Percentiles rank a stretch among this genome's conserved stretches.
These are phyloP conservation scores for Komagataella ulmi DNA, from an alignment of 805 yeast genomes.

Conservation along the genomic window DNA sequence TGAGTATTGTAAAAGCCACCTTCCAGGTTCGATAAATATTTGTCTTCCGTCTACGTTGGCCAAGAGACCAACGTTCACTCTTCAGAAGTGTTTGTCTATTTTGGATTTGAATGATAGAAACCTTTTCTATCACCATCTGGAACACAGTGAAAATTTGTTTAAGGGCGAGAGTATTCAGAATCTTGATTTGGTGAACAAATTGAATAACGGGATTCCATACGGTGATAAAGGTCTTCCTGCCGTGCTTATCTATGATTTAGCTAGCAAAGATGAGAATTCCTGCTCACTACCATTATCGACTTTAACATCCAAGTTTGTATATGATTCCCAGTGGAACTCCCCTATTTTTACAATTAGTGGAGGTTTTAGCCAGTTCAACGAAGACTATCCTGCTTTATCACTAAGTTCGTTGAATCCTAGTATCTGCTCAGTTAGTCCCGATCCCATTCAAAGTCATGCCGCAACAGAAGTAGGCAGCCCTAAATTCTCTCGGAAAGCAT, in stretches of 20 bases:
- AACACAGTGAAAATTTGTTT: constrained; percentile 2
- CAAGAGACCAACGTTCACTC: constrained; percentile 59
- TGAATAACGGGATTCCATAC: constrained; percentile 8
- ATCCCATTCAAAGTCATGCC: neutral
- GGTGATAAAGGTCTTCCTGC: constrained; percentile 22
- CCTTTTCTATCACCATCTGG: constrained; percentile 23
- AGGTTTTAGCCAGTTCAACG: constrained; percentile 25
- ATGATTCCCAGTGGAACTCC: constrained; percentile 23
- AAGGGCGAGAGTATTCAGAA: constrained; percentile 1
- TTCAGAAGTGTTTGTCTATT: constrained; percentile 48
- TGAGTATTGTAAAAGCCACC: constrained; percentile 47
- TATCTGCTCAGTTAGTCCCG: neutral
- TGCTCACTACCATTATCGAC: constrained; percentile 28
- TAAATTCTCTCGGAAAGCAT: constrained; percentile 3
- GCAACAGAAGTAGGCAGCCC: constrained; percentile 6
- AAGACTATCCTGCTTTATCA: constrained; percentile 11
- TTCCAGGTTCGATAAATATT: constrained; percentile 54
- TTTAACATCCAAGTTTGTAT: constrained; percentile 33
- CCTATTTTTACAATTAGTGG: constrained; percentile 27
- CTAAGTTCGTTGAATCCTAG: neutral
- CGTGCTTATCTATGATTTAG: constrained; percentile 39
- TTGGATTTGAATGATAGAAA: constrained; percentile 38
- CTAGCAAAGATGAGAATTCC: constrained; percentile 14
- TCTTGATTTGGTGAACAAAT: constrained; percentile 1
- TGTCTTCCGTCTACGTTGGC: constrained; percentile 85